A percentile compares a stretch with the other conserved stretches of the same genome.
Evolutionary conservation across 1,284 basidiomycete species (phyloP).

Genomic region (Ustilago sp.): DNA sequence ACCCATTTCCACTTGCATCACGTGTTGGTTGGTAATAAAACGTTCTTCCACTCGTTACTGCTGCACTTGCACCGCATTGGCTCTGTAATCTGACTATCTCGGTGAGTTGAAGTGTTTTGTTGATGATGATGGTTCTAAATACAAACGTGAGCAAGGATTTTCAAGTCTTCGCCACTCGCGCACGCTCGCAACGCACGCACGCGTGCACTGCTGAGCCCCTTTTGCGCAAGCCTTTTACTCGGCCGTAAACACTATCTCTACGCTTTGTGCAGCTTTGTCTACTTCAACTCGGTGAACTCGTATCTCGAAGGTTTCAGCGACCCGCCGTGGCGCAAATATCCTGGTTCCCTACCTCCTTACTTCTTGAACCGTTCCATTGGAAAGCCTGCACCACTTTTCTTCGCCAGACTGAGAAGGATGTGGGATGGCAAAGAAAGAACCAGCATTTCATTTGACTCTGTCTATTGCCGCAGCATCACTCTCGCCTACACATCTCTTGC

Average conservation of each 20-base stretch:
- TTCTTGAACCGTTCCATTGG: background rate
- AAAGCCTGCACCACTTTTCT: background rate
- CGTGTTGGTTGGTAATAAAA: background rate
- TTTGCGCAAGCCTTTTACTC: too few relatives aligned
- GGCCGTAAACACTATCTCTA: too few relatives aligned
- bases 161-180: too few relatives aligned
- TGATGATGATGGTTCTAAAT: too few relatives aligned
- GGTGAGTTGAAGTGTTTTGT: too few relatives aligned
- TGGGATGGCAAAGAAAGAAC: background rate
- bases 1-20: too few relatives aligned
- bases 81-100: background rate
- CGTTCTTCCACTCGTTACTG: too few relatives aligned
- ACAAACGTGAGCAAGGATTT: too few relatives aligned
- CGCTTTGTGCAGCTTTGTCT: too few relatives aligned
- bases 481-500: conserved; percentile 3
- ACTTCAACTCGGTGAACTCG: background rate
- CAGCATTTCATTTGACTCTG: background rate
- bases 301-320: background rate
- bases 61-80: background rate
- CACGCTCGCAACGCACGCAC: too few relatives aligned
- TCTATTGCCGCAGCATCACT: conserved; percentile 5
- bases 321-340: background rate
- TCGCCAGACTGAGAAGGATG: background rate
- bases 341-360: background rate
- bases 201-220: too few relatives aligned